Evolutionary conservation across 495 filamentous ascomycete genomes (phyloP), one percentile per base, ranked within the genome.

Genomic region (Podospora sp.): DNA sequence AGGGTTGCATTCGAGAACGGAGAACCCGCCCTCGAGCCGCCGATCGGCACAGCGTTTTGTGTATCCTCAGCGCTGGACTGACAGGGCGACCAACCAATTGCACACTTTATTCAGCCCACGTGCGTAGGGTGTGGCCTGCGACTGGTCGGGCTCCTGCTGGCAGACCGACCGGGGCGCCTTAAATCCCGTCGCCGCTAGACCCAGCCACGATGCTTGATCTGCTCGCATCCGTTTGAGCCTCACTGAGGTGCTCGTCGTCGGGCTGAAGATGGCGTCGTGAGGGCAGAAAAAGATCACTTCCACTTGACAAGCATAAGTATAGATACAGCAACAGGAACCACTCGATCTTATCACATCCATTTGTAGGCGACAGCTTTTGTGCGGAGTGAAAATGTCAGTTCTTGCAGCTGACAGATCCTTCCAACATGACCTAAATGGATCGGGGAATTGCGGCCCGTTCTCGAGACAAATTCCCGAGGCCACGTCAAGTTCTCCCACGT

Each of bases 1-100:
- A 59, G 56, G 56, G 56, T 22, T 33, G 21, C 56, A 29, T 59
- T n/a, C 18, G 21, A 59, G 18, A 59, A 59, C 26, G n/a, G n/a
- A n/a, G n/a, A n/a, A n/a, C n/a, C n/a, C n/a, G n/a, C n/a, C n/a
- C n/a, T n/a, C n/a, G n/a, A n/a, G n/a, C 24, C 49, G 16, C 36
- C 12, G 60, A 35, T 53, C 29, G 29, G 20, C 35, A 27, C 58
- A 61, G 18, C 26, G 21, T 33, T 33, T 29, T 7, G 18, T 14
- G 46, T 46, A 52, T n/a, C 61, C 61, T 63, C 61, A 46, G 61
- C 61, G 25, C 36, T 27, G 14, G 36, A 20, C 9, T 56, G 35
- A 50, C 56, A 65, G 26, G 62, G 62, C 62, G 52, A 24, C 62
- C 62, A 65, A 65, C 69, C 66, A 71, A 69, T 71, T 27, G 60